Evolutionary conservation across 352 stramenopile species (phyloP).

Genomic region (Globisporangium echinulatum): DNA sequence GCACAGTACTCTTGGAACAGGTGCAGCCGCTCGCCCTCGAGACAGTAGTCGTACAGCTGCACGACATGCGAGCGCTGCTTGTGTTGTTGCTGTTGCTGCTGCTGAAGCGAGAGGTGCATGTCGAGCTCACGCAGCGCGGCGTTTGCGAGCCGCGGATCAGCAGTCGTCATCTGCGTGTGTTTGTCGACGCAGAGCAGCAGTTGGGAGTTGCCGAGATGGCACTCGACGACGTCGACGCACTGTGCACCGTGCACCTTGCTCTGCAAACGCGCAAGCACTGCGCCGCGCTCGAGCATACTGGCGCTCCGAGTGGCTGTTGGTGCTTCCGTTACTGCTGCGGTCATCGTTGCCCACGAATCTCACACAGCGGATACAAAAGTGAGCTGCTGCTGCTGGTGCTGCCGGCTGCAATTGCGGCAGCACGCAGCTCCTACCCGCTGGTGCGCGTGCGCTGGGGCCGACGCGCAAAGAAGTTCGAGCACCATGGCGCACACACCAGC

Average conservation of each 20-base stretch:
- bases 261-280: slow-evolving; percentile 24
- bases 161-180: slow-evolving; percentile 37
- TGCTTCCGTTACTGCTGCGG: neutral
- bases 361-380: neutral
- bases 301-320: neutral
- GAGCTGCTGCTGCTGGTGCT: neutral
- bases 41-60: slow-evolving; percentile 32
- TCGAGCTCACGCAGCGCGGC: slow-evolving; percentile 63
- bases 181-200: slow-evolving; percentile 47
- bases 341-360: neutral
- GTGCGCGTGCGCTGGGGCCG: no score
- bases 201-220: slow-evolving; percentile 10
- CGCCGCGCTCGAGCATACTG: neutral
- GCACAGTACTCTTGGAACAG: slow-evolving; percentile 62
- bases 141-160: slow-evolving; percentile 15
- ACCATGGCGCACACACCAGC: neutral
- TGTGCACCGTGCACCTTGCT: slow-evolving; percentile 19
- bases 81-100: slow-evolving; percentile 4
- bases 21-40: slow-evolving; percentile 53
- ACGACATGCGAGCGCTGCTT: slow-evolving; percentile 32
- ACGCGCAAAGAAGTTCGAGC: slow-evolving; percentile 1
- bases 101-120: slow-evolving; percentile 42
- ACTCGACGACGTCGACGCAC: neutral
- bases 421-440: no score
- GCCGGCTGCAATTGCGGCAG: neutral